Percentiles rank a stretch among this genome's conserved stretches.
phyloP scores from a whole-genome alignment of 768 basidiomycete species.

The Suillus hirtellus region DNA sequence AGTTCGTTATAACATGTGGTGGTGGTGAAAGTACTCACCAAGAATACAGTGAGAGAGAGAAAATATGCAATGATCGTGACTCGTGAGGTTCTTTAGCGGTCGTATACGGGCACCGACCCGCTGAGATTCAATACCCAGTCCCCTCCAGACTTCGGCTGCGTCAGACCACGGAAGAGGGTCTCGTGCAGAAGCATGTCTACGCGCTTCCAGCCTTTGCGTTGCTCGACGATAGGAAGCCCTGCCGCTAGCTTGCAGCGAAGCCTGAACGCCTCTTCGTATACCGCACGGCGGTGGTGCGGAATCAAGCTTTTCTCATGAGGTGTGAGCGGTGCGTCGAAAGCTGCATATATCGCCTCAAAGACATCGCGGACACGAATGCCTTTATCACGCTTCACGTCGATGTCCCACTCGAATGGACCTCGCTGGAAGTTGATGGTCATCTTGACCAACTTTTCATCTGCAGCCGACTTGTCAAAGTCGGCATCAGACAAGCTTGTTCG shows the following conservation, averaged over 20 bases:
- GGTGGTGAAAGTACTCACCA: not conserved
- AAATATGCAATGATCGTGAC: conserved; percentile 4
- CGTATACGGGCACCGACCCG: not conserved
- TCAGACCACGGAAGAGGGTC: conserved; percentile 55
- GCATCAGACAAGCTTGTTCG: conserved; percentile 34
- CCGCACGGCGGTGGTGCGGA: conserved; percentile 22
- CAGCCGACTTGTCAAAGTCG: conserved; percentile 45
- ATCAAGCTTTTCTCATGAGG: conserved; percentile 42
- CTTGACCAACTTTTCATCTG: conserved; percentile 43
- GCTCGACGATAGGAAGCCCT: conserved; percentile 42
- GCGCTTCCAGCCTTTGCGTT: conserved; percentile 51
- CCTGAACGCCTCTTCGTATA: conserved; percentile 44
- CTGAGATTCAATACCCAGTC: conserved; percentile 40
- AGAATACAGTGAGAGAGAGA: not conserved
- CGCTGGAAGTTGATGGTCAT: conserved; percentile 48
- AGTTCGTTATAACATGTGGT: not conserved
- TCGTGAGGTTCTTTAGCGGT: not conserved
- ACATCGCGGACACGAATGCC: conserved; percentile 59
- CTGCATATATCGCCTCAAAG: conserved; percentile 55
- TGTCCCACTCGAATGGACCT: conserved; percentile 39
- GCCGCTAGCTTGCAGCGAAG: conserved; percentile 47
- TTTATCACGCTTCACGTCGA: conserved; percentile 42
- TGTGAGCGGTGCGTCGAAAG: conserved; percentile 46
- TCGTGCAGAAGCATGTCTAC: conserved; percentile 55
- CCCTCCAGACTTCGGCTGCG: conserved; percentile 35